phyloP scores from a whole-genome alignment of 345 rosid genomes.

The Clarkia xantiana region DNA sequence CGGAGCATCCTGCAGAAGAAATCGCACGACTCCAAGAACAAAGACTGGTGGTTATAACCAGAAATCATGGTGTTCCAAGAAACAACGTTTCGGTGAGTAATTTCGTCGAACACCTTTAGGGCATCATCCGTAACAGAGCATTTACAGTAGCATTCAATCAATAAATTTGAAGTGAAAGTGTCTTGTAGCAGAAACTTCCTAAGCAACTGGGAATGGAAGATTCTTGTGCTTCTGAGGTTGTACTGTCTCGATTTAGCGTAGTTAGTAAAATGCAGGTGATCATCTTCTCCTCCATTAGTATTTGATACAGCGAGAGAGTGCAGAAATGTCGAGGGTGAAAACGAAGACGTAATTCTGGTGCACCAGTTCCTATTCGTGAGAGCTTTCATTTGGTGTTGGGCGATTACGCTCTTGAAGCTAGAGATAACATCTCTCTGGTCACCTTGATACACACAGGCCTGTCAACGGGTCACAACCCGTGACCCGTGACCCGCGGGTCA shows the following conservation, averaged over 20 bases:
- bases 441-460: too few relatives aligned
- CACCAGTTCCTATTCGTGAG: constrained; percentile 14
- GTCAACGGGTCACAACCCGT: too few relatives aligned
- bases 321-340: constrained; percentile 10
- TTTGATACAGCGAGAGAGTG: constrained; percentile 17
- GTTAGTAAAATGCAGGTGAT: constrained; percentile 8
- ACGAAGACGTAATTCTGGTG: constrained; percentile 8
- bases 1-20: constrained; percentile 36
- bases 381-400: constrained; percentile 23
- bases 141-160: constrained; percentile 37
- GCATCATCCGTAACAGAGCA: constrained; percentile 30
- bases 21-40: constrained; percentile 29
- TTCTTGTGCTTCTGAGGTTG: constrained; percentile 20
- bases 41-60: constrained; percentile 22
- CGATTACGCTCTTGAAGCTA: neutral
- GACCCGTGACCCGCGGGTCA: too few relatives aligned
- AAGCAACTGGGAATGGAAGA: constrained; percentile 32
- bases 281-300: constrained; percentile 6
- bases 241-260: constrained; percentile 17
- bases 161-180: constrained; percentile 23
- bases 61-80: constrained; percentile 60
- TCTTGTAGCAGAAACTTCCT: constrained; percentile 21
- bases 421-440: too few relatives aligned
- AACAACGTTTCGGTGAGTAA: constrained; percentile 33
- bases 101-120: constrained; percentile 50